These are phyloP conservation scores for Penicillium pancosmium DNA, from an alignment of 495 filamentous ascomycete genomes.

Conservation along the genomic window DNA sequence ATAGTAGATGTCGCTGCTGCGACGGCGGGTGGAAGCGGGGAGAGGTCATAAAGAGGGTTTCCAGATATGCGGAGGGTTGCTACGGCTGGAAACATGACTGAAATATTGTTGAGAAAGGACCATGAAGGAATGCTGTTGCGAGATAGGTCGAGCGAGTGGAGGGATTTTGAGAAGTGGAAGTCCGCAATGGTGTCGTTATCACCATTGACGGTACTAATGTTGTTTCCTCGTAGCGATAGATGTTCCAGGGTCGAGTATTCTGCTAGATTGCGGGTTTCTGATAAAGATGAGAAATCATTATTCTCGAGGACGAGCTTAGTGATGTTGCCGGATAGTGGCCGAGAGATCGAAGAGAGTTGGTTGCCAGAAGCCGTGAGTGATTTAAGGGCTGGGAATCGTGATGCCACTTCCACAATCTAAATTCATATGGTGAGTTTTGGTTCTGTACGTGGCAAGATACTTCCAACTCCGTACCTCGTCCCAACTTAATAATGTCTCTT, in stretches of 20 bases:
- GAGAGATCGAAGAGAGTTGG: slow-evolving; percentile 38
- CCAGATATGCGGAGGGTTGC: slow-evolving; percentile 72
- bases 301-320: slow-evolving; percentile 70
- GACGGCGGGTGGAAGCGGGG: slow-evolving; percentile 44
- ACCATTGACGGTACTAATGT: slow-evolving; percentile 34
- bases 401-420: slow-evolving; percentile 42
- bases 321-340: slow-evolving; percentile 48
- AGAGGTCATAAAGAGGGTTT: slow-evolving; percentile 76
- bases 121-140: slow-evolving; percentile 75
- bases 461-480: slow-evolving; percentile 55
- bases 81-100: slow-evolving; percentile 65
- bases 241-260: slow-evolving; percentile 60
- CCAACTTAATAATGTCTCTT: slow-evolving; percentile 74
- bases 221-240: slow-evolving; percentile 48
- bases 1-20: slow-evolving; percentile 27
- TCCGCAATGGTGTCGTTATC: slow-evolving; percentile 20
- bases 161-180: slow-evolving; percentile 44
- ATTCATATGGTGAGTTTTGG: slow-evolving; percentile 7
- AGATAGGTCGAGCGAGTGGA: slow-evolving; percentile 74
- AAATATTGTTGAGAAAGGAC: slow-evolving; percentile 68
- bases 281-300: slow-evolving; percentile 68
- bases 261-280: slow-evolving; percentile 59
- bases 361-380: slow-evolving; percentile 62
- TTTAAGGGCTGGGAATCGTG: slow-evolving; percentile 62
- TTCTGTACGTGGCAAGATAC: background rate